phyloP scores from a whole-genome alignment of 352 stramenopile genomes.

The Phytophthora chlamydospora region DNA sequence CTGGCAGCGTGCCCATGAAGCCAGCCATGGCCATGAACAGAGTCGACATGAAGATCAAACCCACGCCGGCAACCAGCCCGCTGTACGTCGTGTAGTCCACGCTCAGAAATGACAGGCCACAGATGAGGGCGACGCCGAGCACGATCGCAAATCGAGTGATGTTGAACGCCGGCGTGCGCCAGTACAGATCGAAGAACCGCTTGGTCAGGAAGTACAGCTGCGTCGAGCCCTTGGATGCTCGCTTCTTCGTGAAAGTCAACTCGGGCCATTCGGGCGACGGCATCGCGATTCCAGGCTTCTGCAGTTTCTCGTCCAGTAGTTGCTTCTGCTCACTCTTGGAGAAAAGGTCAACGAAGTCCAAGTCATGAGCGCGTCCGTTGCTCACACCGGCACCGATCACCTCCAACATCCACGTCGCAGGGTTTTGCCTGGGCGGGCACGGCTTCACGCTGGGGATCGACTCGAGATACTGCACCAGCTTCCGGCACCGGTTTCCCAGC shows the following conservation, averaged over 20 bases:
- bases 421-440: slow-evolving; percentile 43
- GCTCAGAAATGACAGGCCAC: slow-evolving; percentile 18
- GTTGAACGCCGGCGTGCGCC: slow-evolving; percentile 72
- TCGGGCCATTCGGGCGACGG: slow-evolving; percentile 17
- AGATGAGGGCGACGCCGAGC: slow-evolving; percentile 25
- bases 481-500: slow-evolving; percentile 52
- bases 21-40: slow-evolving; percentile 74
- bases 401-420: slow-evolving; percentile 27
- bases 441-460: slow-evolving; percentile 37
- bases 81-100: slow-evolving; percentile 31
- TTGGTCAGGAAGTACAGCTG: slow-evolving; percentile 50
- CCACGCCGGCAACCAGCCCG: slow-evolving; percentile 15
- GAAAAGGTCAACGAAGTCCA: slow-evolving; percentile 40
- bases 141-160: slow-evolving; percentile 28
- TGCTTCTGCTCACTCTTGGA: slow-evolving; percentile 24
- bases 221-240: slow-evolving; percentile 21
- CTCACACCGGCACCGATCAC: slow-evolving; percentile 42
- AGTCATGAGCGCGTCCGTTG: slow-evolving; percentile 64
- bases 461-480: slow-evolving; percentile 27
- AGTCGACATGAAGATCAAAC: slow-evolving; percentile 76
- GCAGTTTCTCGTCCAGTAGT: slow-evolving; percentile 21
- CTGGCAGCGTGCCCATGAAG: slow-evolving; percentile 52
- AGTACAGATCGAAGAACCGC: slow-evolving; percentile 33
- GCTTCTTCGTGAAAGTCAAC: slow-evolving; percentile 35
- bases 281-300: slow-evolving; percentile 18